Evolutionary conservation across 148 eudicot genomes (phyloP).

Genomic region (Rhododendron simsii): DNA sequence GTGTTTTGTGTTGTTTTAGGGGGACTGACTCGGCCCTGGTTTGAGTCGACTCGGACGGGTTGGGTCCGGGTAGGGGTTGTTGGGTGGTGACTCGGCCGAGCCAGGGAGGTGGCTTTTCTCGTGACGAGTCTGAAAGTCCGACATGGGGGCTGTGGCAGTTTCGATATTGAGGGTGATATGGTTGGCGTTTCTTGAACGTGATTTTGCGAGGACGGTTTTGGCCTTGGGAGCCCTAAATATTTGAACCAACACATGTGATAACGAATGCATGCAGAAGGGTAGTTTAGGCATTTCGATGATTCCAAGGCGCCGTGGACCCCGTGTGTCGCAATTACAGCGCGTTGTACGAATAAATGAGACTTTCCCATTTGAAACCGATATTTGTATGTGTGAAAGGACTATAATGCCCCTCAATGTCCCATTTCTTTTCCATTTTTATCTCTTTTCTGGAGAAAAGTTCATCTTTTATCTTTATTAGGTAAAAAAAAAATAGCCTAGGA

Average conservation of each 20-base stretch:
- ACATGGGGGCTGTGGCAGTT: not conserved
- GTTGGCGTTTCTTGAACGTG: not conserved
- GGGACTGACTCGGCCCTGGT: not conserved
- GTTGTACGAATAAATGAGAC: constrained; percentile 3
- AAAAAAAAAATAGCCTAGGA: not conserved
- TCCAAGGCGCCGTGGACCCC: not conserved
- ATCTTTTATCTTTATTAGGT: too few species aligned
- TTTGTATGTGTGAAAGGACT: not conserved
- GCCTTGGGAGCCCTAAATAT: not conserved
- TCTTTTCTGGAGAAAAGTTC: not conserved
- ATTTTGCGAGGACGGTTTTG: not conserved
- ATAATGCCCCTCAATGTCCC: not conserved
- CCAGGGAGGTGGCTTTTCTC: not conserved
- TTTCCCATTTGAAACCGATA: not conserved
- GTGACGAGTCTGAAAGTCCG: not conserved
- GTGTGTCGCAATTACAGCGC: not conserved
- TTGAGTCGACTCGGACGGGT: not conserved
- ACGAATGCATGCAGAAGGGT: not conserved
- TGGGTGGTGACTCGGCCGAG: not conserved
- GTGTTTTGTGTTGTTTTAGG: not conserved
- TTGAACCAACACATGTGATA: not conserved
- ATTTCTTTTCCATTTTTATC: not conserved
- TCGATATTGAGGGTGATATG: not conserved
- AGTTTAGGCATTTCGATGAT: not conserved
- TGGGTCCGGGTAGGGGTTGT: not conserved